phyloP scores from a whole-genome alignment of 116 monocot genomes.

The Cymodocea nodosa region DNA sequence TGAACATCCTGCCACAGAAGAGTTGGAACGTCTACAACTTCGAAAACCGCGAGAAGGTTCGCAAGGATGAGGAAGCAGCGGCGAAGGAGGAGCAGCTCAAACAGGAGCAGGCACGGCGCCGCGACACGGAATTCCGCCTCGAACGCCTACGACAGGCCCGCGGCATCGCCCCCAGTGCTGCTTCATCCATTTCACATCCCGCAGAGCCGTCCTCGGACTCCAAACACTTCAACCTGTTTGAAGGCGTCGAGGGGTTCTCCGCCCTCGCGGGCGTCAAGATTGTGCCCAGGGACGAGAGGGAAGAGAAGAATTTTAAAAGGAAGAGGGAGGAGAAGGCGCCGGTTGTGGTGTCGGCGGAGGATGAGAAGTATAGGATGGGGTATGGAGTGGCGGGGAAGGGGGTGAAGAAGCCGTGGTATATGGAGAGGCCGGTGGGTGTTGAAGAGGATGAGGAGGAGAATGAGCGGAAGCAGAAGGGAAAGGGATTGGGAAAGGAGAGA shows the following conservation, averaged over 20 bases:
- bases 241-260: slow-evolving; percentile 7
- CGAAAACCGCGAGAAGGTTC: slow-evolving; percentile 95
- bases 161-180: slow-evolving; percentile 8
- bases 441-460: not conserved
- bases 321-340: slow-evolving; percentile 1
- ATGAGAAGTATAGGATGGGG: slow-evolving; percentile 65
- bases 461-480: not conserved
- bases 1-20: slow-evolving; percentile 94
- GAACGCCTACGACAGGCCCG: slow-evolving; percentile 47
- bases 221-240: slow-evolving; percentile 67
- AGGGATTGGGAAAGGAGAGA: not conserved
- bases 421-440: slow-evolving; percentile 7
- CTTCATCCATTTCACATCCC: not conserved
- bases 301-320: slow-evolving; percentile 18
- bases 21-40: slow-evolving; percentile 94
- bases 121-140: slow-evolving; percentile 67
- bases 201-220: slow-evolving; percentile 15
- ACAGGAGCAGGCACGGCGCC: slow-evolving; percentile 56
- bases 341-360: slow-evolving; percentile 33
- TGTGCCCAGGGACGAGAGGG: not conserved
- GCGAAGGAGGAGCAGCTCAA: slow-evolving; percentile 77
- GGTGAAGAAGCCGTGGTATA: slow-evolving; percentile 70
- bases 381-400: slow-evolving; percentile 67
- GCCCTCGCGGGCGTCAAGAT: not conserved
- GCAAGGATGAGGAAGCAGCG: slow-evolving; percentile 74